phyloP scores from a whole-genome alignment of 129 eudicot genomes.

The Lactuca sativa region DNA sequence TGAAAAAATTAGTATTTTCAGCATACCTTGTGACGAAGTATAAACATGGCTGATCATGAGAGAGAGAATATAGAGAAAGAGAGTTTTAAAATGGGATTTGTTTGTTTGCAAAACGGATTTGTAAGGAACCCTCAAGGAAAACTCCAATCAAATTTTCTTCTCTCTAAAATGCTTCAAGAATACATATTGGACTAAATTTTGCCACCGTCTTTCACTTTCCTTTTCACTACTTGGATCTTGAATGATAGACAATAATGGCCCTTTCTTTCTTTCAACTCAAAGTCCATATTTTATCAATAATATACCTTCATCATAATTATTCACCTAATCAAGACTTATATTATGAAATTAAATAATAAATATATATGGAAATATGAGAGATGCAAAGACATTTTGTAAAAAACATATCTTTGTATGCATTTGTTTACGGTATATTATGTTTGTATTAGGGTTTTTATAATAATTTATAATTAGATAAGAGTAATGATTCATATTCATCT shows the following conservation, averaged over 20 bases:
- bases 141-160: slow-evolving; percentile 9
- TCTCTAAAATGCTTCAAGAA: slow-evolving; percentile 10
- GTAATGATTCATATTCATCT: neutral
- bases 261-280: slow-evolving; percentile 5
- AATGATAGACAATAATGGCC: slow-evolving; percentile 22
- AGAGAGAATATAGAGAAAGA: slow-evolving; percentile 27
- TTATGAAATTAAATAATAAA: too few relatives aligned
- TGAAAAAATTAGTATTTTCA: slow-evolving; percentile 17
- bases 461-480: too few relatives aligned
- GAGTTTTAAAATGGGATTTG: slow-evolving; percentile 32
- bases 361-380: neutral
- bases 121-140: slow-evolving; percentile 33
- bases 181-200: slow-evolving; percentile 20
- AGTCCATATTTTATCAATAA: neutral
- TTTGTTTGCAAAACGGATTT: slow-evolving; percentile 39
- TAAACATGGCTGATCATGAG: slow-evolving; percentile 38
- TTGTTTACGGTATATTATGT: too few relatives aligned
- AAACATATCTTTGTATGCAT: neutral
- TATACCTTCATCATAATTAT: too few relatives aligned
- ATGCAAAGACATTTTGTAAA: neutral
- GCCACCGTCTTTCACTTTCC: neutral
- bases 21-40: slow-evolving; percentile 35
- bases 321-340: too few relatives aligned
- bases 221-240: slow-evolving; percentile 11
- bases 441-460: too few relatives aligned